Base-by-base conservation (phyloP, 2,329 filamentous ascomycete species). In the Stagonosporopsis vannaccii region DNA sequence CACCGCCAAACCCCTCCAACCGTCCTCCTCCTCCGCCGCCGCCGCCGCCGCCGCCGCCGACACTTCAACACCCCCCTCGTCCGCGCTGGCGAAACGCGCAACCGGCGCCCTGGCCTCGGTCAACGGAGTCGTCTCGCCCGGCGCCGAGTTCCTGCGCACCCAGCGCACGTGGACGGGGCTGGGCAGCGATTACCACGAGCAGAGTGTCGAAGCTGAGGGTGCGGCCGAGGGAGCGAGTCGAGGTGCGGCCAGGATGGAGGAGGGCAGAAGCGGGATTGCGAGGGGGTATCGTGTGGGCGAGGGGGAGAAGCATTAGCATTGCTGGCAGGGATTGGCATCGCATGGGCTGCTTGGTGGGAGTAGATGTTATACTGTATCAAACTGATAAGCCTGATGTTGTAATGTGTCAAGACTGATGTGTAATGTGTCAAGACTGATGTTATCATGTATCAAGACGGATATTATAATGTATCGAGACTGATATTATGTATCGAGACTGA, bases 131-230 rank as follows among this genome's bases (percentile, higher is more conserved):
- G 82, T 90, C n/a, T 98, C 94, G 41, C 95, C 95, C 0, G 95
- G 92, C 0, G 95, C 95, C 0, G 91, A 97, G 74, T 98, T 86
- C 66, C 78, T 99, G 60, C 85, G 89, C 28, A 90, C 89, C 3
- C 86, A 93, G 68, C 81, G 95, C 53, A 96, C 91, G 4, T 99
- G 95, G 95, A 90, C 90, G 70, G 95, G 95, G 0, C 78, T 99
- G 22, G 95, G 95, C 0, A 96, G 87, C 59, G 95, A 99, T 73
- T 96, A 92, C 67, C 81, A 84, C 58, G 78, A 77, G 8, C 23
- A 33, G 62, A 11, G n/a, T 22, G 36, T 2, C 6, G 81, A 83
- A 56, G 78, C 76, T 61, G 85, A 87, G 36, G 79, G 78, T n/a
- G n/a, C n/a, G 15, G 81, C 85, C 49, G 85, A 86, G 61, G 84